Percentiles rank a stretch among this genome's conserved stretches.
Evolutionary conservation across 2,329 filamentous ascomycete species (phyloP).

Genomic region (Beauveria sp.): DNA sequence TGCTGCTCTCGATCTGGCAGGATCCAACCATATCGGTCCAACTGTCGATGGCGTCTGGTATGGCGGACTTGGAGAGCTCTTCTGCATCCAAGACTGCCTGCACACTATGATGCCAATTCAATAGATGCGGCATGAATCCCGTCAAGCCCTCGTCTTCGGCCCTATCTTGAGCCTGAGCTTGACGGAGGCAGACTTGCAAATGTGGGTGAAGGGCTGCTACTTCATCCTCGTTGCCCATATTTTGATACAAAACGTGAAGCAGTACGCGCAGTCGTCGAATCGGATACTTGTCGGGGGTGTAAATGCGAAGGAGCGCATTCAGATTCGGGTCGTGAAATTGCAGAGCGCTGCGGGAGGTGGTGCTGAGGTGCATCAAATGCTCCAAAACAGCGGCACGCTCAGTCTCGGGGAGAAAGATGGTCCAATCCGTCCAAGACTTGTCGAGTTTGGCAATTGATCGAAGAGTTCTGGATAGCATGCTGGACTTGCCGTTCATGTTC

Average conservation of each 20-base stretch:
- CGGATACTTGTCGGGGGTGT: constrained; percentile 41
- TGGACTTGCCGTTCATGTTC: constrained; percentile 40
- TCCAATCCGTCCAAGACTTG: constrained; percentile 48
- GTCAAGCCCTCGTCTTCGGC: constrained; percentile 38
- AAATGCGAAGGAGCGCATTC: constrained; percentile 40
- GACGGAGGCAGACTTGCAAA: constrained; percentile 28
- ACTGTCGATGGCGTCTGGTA: constrained; percentile 29
- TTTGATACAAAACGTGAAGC: constrained; percentile 39
- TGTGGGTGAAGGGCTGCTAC: constrained; percentile 32
- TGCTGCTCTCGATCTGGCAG: constrained; percentile 31
- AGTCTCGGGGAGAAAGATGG: constrained; percentile 40
- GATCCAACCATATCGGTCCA: constrained; percentile 37
- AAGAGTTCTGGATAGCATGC: constrained; percentile 50
- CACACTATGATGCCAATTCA: constrained; percentile 36
- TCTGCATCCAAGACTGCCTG: constrained; percentile 32
- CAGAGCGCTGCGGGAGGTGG: constrained; percentile 25
- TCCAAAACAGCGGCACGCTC: constrained; percentile 53
- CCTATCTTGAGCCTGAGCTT: constrained; percentile 28
- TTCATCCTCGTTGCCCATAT: constrained; percentile 36
- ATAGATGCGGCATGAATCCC: constrained; percentile 41
- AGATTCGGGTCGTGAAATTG: constrained; percentile 38
- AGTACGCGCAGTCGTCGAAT: constrained; percentile 46
- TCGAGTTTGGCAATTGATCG: constrained; percentile 53
- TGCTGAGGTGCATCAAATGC: constrained; percentile 47
- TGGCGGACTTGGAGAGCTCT: constrained; percentile 22